phyloP scores from a whole-genome alignment of 192 early-diverging fungal genomes.

The Lunasporangiospora selenospora region DNA sequence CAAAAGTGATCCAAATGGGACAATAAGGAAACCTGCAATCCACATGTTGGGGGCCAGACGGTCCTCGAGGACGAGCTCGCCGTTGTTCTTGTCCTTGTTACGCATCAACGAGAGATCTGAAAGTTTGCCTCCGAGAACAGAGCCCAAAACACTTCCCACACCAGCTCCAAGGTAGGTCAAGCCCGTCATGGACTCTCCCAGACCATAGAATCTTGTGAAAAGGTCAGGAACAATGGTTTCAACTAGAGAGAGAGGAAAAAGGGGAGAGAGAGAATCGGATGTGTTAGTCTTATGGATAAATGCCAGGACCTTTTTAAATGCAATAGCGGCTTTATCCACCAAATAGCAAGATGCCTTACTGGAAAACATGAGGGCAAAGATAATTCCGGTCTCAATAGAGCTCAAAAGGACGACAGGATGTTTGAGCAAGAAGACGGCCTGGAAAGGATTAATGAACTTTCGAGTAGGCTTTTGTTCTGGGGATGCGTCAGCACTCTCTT shows the following conservation, averaged over 20 bases:
- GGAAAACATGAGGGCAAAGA: conserved; percentile 60
- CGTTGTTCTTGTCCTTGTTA: conserved; percentile 30
- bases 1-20: conserved; percentile 52
- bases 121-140: conserved; percentile 44
- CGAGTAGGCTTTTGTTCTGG: background rate
- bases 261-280: background rate
- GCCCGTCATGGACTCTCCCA: conserved; percentile 26
- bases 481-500: conserved; percentile 6
- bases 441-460: conserved; percentile 45
- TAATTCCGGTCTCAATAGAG: conserved; percentile 44
- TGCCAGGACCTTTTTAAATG: background rate
- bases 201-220: conserved; percentile 15
- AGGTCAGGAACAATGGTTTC: conserved; percentile 29
- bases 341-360: conserved; percentile 13
- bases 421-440: conserved; percentile 42
- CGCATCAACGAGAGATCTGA: conserved; percentile 49
- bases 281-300: background rate
- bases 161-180: conserved; percentile 48
- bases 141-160: conserved; percentile 50
- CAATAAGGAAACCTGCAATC: conserved; percentile 46
- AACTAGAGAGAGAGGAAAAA: conserved; percentile 4
- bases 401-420: conserved; percentile 48
- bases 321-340: background rate
- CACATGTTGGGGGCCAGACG: conserved; percentile 52
- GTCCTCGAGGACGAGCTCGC: conserved; percentile 48